A percentile compares a stretch with the other conserved stretches of the same genome.
Evolutionary conservation across 225 moss, liverwort and hornwort genomes (phyloP).

Genomic region (Pleurozium schreberi): DNA sequence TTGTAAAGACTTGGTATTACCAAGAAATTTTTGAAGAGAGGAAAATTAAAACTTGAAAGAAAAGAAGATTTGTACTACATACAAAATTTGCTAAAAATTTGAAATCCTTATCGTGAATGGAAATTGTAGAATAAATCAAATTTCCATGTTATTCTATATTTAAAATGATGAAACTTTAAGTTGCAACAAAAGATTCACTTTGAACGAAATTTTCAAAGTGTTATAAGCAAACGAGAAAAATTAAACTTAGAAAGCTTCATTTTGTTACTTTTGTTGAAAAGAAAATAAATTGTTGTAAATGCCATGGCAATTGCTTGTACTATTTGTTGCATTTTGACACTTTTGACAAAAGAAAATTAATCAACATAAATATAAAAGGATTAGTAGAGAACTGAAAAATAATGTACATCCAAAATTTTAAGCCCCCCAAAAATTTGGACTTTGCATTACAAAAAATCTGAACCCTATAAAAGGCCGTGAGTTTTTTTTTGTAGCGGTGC

Average conservation of each 20-base stretch:
- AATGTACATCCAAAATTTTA: background rate
- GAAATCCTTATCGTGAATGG: background rate
- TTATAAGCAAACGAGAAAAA: background rate
- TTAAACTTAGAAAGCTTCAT: background rate
- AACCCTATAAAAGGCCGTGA: too few species aligned
- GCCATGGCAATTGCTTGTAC: background rate
- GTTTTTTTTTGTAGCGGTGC: too few species aligned
- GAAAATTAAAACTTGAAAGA: background rate
- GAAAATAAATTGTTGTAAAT: background rate
- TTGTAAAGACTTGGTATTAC: background rate
- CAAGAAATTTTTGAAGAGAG: background rate
- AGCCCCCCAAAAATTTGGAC: too few species aligned
- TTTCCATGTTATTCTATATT: background rate
- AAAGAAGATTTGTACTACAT: background rate
- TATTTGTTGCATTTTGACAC: background rate
- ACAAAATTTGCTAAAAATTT: background rate
- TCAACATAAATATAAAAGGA: background rate
- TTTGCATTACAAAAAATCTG: too few species aligned
- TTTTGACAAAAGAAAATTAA: background rate
- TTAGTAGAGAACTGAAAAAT: background rate
- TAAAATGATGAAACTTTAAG: background rate
- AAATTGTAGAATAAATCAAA: background rate
- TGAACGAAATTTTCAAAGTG: background rate
- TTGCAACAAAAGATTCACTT: too few species aligned
- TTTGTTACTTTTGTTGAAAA: background rate